Evolutionary conservation across 1,284 basidiomycete genomes (phyloP), one percentile per base, ranked within the genome.

Genomic region (Macrocystidia cucumis): DNA sequence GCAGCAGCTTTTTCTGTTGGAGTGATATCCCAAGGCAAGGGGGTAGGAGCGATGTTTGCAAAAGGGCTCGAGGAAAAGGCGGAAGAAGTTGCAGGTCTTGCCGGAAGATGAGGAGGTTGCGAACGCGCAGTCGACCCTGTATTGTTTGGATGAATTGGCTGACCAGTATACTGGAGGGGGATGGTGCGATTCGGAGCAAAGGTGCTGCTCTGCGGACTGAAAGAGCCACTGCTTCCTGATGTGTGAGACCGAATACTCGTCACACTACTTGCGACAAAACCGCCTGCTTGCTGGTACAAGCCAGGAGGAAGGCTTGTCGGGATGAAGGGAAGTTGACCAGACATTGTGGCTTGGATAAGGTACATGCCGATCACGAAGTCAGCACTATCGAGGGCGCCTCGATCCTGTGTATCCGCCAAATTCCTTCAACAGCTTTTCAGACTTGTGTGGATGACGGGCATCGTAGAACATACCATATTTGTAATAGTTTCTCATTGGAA

Each of bases 341-440:
- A 79, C 93, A 98, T 98, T 32, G 76, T 71, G 27, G 77, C 82
- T 59, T 97, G 93, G 47, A 98, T 95, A 52, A 93, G 74, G 56
- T 87, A 90, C 96, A 99, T 97, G 34, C 89, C 96, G 51, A 99
- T 81, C 44, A 87, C 85, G 55, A 98, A 99, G 60, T 99, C 96
- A 28, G 86, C 74, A 14, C 81, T 68, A 55, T 98, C 96, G 41
- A 99, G 77, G 2, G 75, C 68, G 26, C 96, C 96, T 41, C 96
- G 78, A 46, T 87, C 78, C 58, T 93, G 89, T 1, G 92, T 95
- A 59, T 99, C 96, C 12, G 95, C 89, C 22, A 99, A 75, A 46
- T 78, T 85, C 91, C 91, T 93, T 49, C 1, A 32, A 25, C 35
- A 9, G 32, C 5, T 33, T 25, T 38, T 42, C 36, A 40, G 42